Evolutionary conservation across 306 rosid genomes (phyloP).

Genomic region (Styphnolobium japonicum): DNA sequence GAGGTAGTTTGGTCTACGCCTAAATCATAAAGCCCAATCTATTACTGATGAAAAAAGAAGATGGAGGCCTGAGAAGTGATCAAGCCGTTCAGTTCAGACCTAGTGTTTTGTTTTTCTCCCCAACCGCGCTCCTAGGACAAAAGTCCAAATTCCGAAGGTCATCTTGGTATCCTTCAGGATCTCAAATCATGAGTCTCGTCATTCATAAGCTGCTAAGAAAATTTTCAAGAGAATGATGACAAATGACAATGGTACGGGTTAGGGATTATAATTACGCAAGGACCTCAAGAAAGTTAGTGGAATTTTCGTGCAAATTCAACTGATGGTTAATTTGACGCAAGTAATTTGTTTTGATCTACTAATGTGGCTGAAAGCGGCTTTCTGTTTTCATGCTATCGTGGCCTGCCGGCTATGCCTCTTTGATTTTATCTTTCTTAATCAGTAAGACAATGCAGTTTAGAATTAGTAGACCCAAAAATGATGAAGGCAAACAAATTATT

Average conservation of each 20-base stretch:
- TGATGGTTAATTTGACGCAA: conserved; percentile 18
- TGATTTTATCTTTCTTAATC: background rate
- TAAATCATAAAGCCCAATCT: background rate
- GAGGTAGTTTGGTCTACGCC: background rate
- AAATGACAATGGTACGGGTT: background rate
- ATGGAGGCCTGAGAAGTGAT: background rate
- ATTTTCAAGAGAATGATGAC: background rate
- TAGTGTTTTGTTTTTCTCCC: no score
- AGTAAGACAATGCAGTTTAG: background rate
- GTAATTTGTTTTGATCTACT: background rate
- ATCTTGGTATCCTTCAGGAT: background rate
- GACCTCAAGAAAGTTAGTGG: background rate
- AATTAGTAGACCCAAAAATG: background rate
- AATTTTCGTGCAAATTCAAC: background rate
- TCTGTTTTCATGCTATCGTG: background rate
- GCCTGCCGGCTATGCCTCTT: conserved; percentile 15
- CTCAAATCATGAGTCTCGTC: background rate
- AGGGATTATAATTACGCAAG: background rate
- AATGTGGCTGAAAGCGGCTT: background rate
- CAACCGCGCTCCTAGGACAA: no score
- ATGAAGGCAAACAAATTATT: background rate
- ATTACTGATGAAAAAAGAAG: no score
- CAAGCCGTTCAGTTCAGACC: background rate
- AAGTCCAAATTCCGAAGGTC: no score
- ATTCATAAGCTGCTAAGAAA: background rate